These are phyloP conservation scores for Cocos nucifera DNA, from an alignment of 176 grass and related monocot genomes.

Conservation along the genomic window DNA sequence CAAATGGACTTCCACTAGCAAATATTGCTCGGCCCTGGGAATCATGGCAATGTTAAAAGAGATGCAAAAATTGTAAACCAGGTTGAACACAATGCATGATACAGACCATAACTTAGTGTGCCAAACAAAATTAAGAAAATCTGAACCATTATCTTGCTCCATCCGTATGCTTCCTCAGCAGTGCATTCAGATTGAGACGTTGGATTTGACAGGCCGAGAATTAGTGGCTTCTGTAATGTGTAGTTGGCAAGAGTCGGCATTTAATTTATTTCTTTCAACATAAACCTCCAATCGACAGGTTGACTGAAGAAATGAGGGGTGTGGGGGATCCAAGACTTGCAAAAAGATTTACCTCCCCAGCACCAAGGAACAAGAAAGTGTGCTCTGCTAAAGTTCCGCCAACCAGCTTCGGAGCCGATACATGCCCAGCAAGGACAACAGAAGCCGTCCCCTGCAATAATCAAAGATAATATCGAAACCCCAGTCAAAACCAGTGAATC, in stretches of 20 bases:
- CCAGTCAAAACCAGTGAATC: no score
- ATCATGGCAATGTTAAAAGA: background rate
- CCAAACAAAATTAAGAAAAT: background rate
- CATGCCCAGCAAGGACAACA: slow-evolving; percentile 73
- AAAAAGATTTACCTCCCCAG: slow-evolving; percentile 56
- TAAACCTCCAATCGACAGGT: no score
- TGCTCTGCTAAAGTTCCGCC: slow-evolving; percentile 60
- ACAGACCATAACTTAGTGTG: background rate
- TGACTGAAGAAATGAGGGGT: no score
- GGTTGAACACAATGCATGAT: background rate
- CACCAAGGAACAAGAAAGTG: slow-evolving; percentile 89
- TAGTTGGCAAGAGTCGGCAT: slow-evolving; percentile 1
- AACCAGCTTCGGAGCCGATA: slow-evolving; percentile 61
- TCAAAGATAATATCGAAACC: slow-evolving; percentile 1
- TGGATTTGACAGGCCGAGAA: slow-evolving; percentile 80
- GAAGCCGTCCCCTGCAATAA: slow-evolving; percentile 68
- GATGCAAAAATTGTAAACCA: no score
- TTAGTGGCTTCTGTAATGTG: slow-evolving; percentile 66
- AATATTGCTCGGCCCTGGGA: slow-evolving; percentile 70
- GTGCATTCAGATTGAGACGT: slow-evolving; percentile 84
- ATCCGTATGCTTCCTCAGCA: slow-evolving; percentile 79
- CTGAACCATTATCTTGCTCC: slow-evolving; percentile 53
- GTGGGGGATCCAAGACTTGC: background rate
- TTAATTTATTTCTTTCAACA: no score
- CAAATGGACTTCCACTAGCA: slow-evolving; percentile 93